A percentile compares a stretch with the other conserved stretches of the same genome.
Evolutionary conservation across 2,329 filamentous ascomycete species (phyloP).

Genomic region (Podosphaera xanthii): DNA sequence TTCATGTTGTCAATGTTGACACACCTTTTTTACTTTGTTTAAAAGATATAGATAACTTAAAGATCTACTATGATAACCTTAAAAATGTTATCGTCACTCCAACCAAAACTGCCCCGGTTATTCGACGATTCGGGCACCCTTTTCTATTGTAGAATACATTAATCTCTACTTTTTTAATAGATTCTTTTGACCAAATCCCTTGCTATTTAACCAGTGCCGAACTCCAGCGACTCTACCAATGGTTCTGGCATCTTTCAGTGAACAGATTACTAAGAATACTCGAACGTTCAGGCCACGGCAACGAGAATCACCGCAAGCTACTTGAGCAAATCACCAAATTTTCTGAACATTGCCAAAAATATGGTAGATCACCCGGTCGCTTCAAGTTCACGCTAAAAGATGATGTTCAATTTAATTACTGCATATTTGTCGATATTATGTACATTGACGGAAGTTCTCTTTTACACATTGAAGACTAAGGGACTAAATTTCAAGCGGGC

Average conservation of each 20-base stretch:
- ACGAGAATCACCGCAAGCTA: not conserved
- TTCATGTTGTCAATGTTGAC: too few species aligned
- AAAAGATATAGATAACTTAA: not conserved
- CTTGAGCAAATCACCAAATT: not conserved
- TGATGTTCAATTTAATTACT: constrained; percentile 2
- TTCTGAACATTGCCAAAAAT: not conserved
- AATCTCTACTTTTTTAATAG: too few species aligned
- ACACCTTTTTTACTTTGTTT: not conserved
- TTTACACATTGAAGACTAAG: constrained; percentile 2
- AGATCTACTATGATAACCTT: not conserved
- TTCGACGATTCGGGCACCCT: not conserved
- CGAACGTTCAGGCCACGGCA: not conserved
- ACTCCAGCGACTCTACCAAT: not conserved
- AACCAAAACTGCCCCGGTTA: not conserved
- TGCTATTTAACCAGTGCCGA: not conserved
- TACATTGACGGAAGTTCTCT: constrained; percentile 1
- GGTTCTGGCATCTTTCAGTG: not conserved
- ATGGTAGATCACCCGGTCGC: not conserved
- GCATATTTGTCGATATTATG: not conserved
- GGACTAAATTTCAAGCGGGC: constrained; percentile 1
- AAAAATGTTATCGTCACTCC: not conserved
- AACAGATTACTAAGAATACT: not conserved
- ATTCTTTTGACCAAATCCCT: not conserved
- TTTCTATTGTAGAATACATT: not conserved
- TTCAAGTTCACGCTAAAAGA: constrained; percentile 1